These are phyloP conservation scores for Coelastrella sp. DNA, from an alignment of 139 green algal genomes.

Conservation along the genomic window DNA sequence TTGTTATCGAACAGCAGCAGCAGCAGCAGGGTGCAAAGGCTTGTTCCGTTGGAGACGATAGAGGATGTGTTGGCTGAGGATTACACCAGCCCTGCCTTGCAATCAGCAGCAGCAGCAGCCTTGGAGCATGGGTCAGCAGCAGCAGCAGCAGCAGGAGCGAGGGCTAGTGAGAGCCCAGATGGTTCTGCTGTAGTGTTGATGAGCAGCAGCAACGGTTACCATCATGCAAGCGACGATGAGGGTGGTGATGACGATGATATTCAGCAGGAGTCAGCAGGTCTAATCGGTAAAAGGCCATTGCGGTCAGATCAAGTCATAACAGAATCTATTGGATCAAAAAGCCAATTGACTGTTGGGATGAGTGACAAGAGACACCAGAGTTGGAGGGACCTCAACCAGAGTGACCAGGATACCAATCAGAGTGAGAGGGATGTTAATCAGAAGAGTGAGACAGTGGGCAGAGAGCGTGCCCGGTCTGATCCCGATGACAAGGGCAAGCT, in stretches of 20 bases:
- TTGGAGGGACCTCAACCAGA: too few relatives aligned
- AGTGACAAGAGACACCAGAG: too few relatives aligned
- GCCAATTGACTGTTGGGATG: too few relatives aligned
- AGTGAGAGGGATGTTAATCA: neutral
- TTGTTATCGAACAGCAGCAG: neutral
- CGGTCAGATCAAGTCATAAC: neutral
- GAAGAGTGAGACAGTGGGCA: neutral
- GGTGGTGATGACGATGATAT: conserved; percentile 7
- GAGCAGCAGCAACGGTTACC: too few relatives aligned
- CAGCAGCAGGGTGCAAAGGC: neutral
- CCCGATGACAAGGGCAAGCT: neutral
- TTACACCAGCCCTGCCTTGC: neutral
- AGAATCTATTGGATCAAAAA: neutral
- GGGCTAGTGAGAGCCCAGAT: neutral
- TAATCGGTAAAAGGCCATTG: neutral
- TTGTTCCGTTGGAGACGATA: neutral
- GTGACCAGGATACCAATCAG: neutral
- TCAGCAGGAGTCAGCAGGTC: neutral
- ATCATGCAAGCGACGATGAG: neutral
- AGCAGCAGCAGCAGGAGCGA: neutral
- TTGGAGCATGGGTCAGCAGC: neutral
- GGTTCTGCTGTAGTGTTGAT: too few relatives aligned
- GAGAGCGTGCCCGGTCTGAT: neutral
- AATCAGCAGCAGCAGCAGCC: neutral
- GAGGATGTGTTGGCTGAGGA: neutral